Evolutionary conservation across 768 basidiomycete genomes (phyloP), one percentile per base, ranked within the genome.

Genomic region (Botryobasidium botryosum): DNA sequence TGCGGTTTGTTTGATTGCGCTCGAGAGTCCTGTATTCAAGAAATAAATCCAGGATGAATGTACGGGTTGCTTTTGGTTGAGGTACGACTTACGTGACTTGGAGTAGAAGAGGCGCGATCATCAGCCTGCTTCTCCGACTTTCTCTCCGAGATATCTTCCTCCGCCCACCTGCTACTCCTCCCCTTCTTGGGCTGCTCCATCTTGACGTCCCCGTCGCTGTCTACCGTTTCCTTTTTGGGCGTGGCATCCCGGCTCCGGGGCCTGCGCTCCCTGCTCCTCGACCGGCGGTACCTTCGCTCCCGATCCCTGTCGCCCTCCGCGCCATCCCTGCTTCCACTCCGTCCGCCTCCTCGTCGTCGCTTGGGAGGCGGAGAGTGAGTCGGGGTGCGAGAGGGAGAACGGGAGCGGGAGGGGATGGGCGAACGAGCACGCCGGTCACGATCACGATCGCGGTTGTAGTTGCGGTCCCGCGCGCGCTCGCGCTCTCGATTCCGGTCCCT

Each of bases 151-250:
- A 18, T 37, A 2, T 49, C 44, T 12, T 49, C 48, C 28, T 46
- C 39, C 1, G 49, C 49, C 49, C 48, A 50, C 20, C 43, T 50
- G 31, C 48, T 49, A 28, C 35, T 31, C 21, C 28, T n/a, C n/a
- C n/a, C n/a, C n/a, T n/a, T n/a, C n/a, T n/a, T n/a, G n/a, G n/a
- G n/a, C n/a, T n/a, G n/a, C n/a, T n/a, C n/a, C n/a, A n/a, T n/a
- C 40, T 17, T 42, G 26, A 26, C 27, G 18, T 15, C 40, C 46
- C 18, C 24, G 40, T 21, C 25, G 45, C 8, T 23, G n/a, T 27
- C 43, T 47, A 5, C 17, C 39, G 40, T 47, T 47, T 8, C 29
- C 46, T 27, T 35, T 47, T n/a, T n/a, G n/a, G 29, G 32, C 12
- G 10, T 33, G 10, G 18, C 18, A 12, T 33, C 32, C 32, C 18